Evolutionary conservation across 441 rosid genomes (phyloP), one percentile per base, ranked within the genome.

Genomic region (Gossypium schwendimanii): DNA sequence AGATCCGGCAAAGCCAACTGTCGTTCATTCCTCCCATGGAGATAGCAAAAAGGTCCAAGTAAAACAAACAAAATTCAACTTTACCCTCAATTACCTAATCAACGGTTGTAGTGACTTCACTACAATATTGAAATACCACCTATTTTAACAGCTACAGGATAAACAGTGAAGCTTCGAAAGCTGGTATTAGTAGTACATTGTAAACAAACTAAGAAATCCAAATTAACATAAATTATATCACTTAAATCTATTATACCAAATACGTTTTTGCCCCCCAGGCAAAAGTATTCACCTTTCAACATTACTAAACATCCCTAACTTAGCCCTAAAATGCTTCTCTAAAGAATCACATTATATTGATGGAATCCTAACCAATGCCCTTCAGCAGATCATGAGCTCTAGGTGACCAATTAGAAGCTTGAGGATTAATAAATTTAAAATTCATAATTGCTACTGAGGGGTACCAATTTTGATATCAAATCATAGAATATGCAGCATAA

Each of bases 401-500:
- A 66, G 39, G 57, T 28, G 24, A 57, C 10, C 72, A n/a, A 17
- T 53, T 15, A 15, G 8, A 47, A 52, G 45, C 11, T 20, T 67
- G 71, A 2, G 31, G 4, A 50, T 5, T 52, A 67, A 24, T 14
- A 47, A 15, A 50, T n/a, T 31, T 15, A 8, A 52, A 68, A 31
- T 50, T 68, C 26, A 31, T 68, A 8, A 10, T 17, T 52, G 47
- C 58, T 10, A 23, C 61, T 33, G 47, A 17, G 47, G 66, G 18
- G 8, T 62, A 62, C 47, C 49, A 14, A 49, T 26, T 66, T 63
- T 64, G 57, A 15, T 53, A 68, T 53, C 23, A 68, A 68, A 52
- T 68, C 10, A 28, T 52, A 31, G 28, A 28, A 68, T 9, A 68
- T 4, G 60, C 61, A 10, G n/a, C 26, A 68, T 31, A 18, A 17